Conservation (phyloP, 73 alveolate species). For the Paraurostyla sp. region DNA sequence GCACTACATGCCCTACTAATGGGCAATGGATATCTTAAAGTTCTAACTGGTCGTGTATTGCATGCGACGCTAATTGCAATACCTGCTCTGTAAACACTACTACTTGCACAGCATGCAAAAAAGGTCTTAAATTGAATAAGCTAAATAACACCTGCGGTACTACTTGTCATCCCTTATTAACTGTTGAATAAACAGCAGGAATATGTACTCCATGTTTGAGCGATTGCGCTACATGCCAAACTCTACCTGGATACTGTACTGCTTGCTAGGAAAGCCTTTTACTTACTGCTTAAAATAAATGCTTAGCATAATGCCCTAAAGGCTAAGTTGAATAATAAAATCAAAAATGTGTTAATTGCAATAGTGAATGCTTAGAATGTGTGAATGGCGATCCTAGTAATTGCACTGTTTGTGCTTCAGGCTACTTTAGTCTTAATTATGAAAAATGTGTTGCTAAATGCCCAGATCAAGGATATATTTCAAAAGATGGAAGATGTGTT, state of each 20-base stretch:
- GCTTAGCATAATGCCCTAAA: neutral
- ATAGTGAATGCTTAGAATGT: conserved; percentile 23
- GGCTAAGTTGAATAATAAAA: neutral
- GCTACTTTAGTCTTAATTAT: neutral
- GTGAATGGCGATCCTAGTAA: conserved; percentile 4
- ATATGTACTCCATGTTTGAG: too few relatives aligned
- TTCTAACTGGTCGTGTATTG: conserved; percentile 8
- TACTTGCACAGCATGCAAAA: conserved; percentile 61
- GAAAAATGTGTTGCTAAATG: conserved; percentile 58
- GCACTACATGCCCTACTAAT: conserved; percentile 39
- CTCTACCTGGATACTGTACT: too few relatives aligned
- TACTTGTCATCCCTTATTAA: too few relatives aligned
- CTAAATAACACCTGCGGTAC: too few relatives aligned
- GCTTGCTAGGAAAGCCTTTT: too few relatives aligned
- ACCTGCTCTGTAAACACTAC: conserved; percentile 18
- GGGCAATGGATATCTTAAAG: conserved; percentile 45
- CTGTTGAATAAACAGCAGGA: too few relatives aligned
- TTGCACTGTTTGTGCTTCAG: conserved; percentile 1
- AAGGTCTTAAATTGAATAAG: neutral
- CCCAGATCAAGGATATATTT: conserved; percentile 3
- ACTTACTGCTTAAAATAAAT: too few relatives aligned
- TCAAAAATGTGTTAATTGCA: neutral
- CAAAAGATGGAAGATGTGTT: conserved; percentile 49
- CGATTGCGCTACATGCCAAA: too few relatives aligned
- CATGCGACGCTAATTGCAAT: conserved; percentile 45